Evolutionary conservation across 371 early-diverging fungal genomes (phyloP), one percentile per base, ranked within the genome.

Genomic region (Mucor mucedo): DNA sequence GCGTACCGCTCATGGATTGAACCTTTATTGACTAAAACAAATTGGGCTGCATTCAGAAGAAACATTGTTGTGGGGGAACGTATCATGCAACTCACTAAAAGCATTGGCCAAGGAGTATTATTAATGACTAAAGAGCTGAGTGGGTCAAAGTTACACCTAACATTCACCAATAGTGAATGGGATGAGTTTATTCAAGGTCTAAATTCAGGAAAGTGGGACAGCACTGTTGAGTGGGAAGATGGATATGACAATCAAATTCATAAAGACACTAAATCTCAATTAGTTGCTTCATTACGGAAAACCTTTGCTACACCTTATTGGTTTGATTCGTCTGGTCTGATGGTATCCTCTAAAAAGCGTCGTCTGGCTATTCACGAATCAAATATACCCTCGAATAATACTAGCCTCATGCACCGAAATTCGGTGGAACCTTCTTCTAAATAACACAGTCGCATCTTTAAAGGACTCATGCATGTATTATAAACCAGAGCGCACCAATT

Each of bases 131-230:
- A 79, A 67, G 82, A 82, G 53, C 54, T 79, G 21, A 77, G 77
- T 50, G 82, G 82, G 11, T 79, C 79, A 16, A 82, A 82, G 50
- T 54, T 82, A 11, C 82, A 82, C 40, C 50, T 82, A 47, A 82
- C 82, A 7, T 82, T 82, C 56, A 82, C 82, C 5, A 82, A 82
- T 33, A 74, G 74, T 38, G 82, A 82, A 52, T 82, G 82, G 82
- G 82, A 82, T 30, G 82, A 77, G 29, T 82, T 82, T 39, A 72
- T 79, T 27, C 68, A 66, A 3, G 79, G 82, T 1, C 58, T 82
- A 1, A 63, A 57, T 28, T 67, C 67, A 9, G 75, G 73, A 9
- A 55, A 56, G 44, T 79, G 79, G 77, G 77, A 79, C 55, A 53
- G 68, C 14, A 69, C 72, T 5, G 60, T 74, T 53, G 64, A 76